These are phyloP conservation scores for Kuraishia molischiana DNA, from an alignment of 805 yeast genomes.

Conservation along the genomic window DNA sequence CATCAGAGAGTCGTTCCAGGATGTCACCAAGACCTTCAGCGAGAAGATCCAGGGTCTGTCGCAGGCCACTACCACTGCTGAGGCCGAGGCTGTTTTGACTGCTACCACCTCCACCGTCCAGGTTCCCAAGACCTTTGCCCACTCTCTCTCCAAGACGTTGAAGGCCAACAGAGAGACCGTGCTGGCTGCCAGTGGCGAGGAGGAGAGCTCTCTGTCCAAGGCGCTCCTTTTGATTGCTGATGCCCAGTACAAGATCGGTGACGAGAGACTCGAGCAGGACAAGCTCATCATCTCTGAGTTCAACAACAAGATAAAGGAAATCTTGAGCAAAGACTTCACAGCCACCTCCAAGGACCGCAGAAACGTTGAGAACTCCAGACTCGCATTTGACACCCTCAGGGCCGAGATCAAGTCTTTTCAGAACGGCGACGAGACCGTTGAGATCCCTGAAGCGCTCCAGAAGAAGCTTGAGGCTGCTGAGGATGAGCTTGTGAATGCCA, in stretches of 20 bases:
- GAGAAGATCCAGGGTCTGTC: conserved; percentile 50
- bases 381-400: conserved; percentile 61
- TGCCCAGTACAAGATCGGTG: conserved; percentile 53
- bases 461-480: conserved; percentile 49
- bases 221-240: conserved; percentile 47
- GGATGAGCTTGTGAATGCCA: conserved; percentile 73
- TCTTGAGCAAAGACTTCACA: conserved; percentile 49
- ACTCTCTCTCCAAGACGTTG: conserved; percentile 54
- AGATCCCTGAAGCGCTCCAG: conserved; percentile 39
- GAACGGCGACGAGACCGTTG: conserved; percentile 25
- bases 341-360: conserved; percentile 52
- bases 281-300: conserved; percentile 47
- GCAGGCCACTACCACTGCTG: conserved; percentile 56
- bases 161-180: conserved; percentile 37
- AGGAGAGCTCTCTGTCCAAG: conserved; percentile 28
- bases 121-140: conserved; percentile 64
- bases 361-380: conserved; percentile 60
- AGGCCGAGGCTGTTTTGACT: conserved; percentile 47
- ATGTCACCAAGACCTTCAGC: conserved; percentile 48
- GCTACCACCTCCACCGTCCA: conserved; percentile 19
- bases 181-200: conserved; percentile 14
- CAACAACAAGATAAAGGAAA: conserved; percentile 42
- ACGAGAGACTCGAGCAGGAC: conserved; percentile 64
- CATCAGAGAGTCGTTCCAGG: conserved; percentile 52
- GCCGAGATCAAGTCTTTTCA: conserved; percentile 36